Base-by-base conservation (phyloP, 2,329 filamentous ascomycete species). In the Colletotrichum filicis region DNA sequence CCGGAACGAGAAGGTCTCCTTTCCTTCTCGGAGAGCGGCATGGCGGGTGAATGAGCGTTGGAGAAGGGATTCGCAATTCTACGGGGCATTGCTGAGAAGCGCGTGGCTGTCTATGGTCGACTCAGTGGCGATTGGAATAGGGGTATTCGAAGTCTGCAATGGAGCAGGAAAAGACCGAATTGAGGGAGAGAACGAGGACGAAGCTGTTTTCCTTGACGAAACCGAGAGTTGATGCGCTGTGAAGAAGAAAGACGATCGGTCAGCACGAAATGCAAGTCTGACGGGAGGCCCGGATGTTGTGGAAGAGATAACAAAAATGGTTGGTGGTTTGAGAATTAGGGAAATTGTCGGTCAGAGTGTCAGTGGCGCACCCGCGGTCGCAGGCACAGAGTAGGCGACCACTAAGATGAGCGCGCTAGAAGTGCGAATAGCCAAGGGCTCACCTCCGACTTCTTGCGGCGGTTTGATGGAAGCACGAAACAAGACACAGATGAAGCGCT, bases 51-150 rank as follows among this genome's bases (percentile, higher is more conserved):
- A 76, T 83, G 83, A 75, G 79, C 86, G 79, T 85, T 85, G 72
- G 83, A 83, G 80, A 91, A 91, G 73, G 87, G 88, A 77, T 90
- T 90, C 75, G 85, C 82, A 76, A 91, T 85, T 84, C 86, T 89
- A 83, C 88, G 88, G 81, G 89, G 88, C 89, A 91, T 90, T 75
- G 85, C 85, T 85, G 74, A 70, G 56, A 46, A 56, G 46, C 70
- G 66, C 60, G 65, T 69, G 60, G 60, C 60, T 30, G 70, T 65
- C 66, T 66, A 61, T 69, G 66, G 46, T 46, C 49, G 70, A 52
- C 42, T 66, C 52, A 55, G 58, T 66, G 24, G 16, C 49, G 60
- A 35, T 14, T 35, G 28, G 28, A 63, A 65, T 70, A 57, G 55
- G 59, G 28, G 60, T 46, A 26, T 60, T 70, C 56, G 66, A 56